A percentile compares a stretch with the other conserved stretches of the same genome.
Conservation (phyloP, 2,329 filamentous ascomycete species). For the Macrophomina tecta region DNA sequence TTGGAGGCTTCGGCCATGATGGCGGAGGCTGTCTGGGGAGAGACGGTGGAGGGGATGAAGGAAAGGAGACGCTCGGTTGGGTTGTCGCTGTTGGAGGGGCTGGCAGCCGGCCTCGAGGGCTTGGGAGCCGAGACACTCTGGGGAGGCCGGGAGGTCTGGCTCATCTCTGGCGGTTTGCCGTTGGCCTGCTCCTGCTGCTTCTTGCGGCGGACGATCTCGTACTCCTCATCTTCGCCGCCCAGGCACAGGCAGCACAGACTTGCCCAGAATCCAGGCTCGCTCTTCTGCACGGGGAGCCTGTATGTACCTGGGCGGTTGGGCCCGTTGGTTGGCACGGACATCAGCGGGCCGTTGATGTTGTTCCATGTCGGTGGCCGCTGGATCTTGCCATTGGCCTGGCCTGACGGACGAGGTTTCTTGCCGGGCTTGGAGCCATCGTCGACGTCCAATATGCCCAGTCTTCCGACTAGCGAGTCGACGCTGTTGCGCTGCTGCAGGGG, state of each 20-base stretch:
- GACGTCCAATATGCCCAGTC: constrained; percentile 76
- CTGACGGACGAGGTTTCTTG: constrained; percentile 28
- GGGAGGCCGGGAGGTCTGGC: constrained; percentile 31
- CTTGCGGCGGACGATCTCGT: constrained; percentile 52
- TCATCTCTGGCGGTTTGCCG: constrained; percentile 29
- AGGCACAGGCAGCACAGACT: constrained; percentile 48
- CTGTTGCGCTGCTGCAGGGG: constrained; percentile 73
- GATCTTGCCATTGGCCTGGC: constrained; percentile 36
- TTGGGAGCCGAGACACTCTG: constrained; percentile 36
- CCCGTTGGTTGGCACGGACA: constrained; percentile 47
- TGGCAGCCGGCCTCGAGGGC: constrained; percentile 30
- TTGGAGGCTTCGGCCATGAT: constrained; percentile 79
- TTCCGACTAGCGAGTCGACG: constrained; percentile 83
- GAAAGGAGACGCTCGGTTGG: constrained; percentile 59
- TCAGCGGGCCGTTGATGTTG: constrained; percentile 52
- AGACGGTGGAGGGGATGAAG: constrained; percentile 71
- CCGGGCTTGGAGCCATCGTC: constrained; percentile 42
- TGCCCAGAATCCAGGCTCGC: constrained; percentile 48
- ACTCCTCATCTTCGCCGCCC: constrained; percentile 46
- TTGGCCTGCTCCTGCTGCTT: constrained; percentile 35
- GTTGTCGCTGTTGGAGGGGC: constrained; percentile 14
- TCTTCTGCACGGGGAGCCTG: constrained; percentile 29
- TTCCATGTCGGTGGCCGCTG: constrained; percentile 53
- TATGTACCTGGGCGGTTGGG: constrained; percentile 17
- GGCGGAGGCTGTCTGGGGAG: constrained; percentile 70